Conservation (phyloP, 345 rosid genomes). For the Crucihimalaya himalaica region DNA sequence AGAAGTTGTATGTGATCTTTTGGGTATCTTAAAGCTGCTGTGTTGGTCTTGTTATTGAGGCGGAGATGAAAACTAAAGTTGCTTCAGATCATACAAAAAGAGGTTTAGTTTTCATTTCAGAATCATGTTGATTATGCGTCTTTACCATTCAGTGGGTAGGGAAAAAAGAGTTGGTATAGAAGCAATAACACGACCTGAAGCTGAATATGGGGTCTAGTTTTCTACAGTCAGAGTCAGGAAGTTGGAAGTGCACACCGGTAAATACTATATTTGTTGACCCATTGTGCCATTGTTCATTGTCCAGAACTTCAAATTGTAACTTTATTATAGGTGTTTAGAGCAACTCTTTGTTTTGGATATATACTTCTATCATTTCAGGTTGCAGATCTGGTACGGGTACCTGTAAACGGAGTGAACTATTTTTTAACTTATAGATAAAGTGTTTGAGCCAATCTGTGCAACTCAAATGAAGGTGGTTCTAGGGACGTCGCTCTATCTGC, state of each 20-base stretch:
- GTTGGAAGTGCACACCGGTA: background rate
- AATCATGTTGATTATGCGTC: background rate
- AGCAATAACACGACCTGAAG: background rate
- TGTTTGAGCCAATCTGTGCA: conserved; percentile 65
- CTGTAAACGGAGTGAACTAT: background rate
- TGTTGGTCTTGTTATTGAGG: background rate
- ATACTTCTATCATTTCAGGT: background rate
- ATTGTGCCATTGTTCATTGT: background rate
- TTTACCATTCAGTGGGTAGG: background rate
- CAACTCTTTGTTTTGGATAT: background rate
- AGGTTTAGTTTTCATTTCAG: background rate
- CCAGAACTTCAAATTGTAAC: background rate
- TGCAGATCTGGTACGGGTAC: background rate
- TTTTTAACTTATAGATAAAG: conserved; percentile 58
- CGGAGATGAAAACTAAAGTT: conserved; percentile 17
- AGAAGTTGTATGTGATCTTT: conserved; percentile 12
- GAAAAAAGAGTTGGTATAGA: background rate
- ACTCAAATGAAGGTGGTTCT: conserved; percentile 83
- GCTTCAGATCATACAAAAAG: background rate
- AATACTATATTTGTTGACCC: background rate
- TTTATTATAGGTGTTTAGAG: conserved; percentile 1
- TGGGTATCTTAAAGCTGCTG: conserved; percentile 10
- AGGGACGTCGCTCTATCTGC: conserved; percentile 85
- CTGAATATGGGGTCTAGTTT: conserved; percentile 2
- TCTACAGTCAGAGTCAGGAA: background rate